Conservation (phyloP, 2,329 filamentous ascomycete species). For the Anthostomella pinea region DNA sequence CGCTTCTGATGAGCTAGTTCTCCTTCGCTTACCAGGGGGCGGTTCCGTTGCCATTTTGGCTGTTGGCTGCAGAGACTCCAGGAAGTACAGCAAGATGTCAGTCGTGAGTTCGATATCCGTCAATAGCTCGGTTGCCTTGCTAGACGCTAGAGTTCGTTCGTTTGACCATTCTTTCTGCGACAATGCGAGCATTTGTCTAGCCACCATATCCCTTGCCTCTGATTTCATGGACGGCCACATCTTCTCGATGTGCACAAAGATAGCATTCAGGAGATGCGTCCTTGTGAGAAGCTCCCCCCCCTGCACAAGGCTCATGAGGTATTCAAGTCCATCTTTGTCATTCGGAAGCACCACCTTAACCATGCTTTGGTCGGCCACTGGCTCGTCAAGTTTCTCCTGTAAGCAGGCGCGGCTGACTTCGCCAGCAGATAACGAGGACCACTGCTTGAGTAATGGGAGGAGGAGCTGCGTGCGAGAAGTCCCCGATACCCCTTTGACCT, state of each 20-base stretch:
- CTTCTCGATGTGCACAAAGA: conserved; percentile 66
- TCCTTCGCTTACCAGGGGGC: conserved; percentile 73
- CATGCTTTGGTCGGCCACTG: conserved; percentile 40
- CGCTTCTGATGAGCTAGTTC: conserved; percentile 71
- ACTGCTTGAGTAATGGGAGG: conserved; percentile 70
- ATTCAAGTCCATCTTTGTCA: conserved; percentile 50
- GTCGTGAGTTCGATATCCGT: conserved; percentile 72
- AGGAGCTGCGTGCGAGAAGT: conserved; percentile 70
- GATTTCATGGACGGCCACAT: conserved; percentile 73
- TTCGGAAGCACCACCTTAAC: conserved; percentile 54
- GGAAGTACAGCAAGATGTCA: conserved; percentile 66
- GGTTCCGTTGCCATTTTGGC: conserved; percentile 68
- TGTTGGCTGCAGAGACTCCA: conserved; percentile 72
- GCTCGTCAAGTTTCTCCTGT: conserved; percentile 41
- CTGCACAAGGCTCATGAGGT: conserved; percentile 48
- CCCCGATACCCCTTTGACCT: conserved; percentile 67
- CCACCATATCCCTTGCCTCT: conserved; percentile 56
- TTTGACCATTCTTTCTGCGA: conserved; percentile 45
- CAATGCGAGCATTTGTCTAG: conserved; percentile 61
- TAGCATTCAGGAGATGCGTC: conserved; percentile 57
- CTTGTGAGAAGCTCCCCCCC: conserved; percentile 41
- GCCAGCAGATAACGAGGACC: conserved; percentile 55
- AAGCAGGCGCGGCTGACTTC: conserved; percentile 51
- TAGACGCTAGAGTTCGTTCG: conserved; percentile 42
- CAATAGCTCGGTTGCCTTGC: conserved; percentile 68